Percentiles rank a stretch among this genome's conserved stretches.
These are phyloP conservation scores for Zea luxurians DNA, from an alignment of 176 grass and related monocot species.

Conservation along the genomic window DNA sequence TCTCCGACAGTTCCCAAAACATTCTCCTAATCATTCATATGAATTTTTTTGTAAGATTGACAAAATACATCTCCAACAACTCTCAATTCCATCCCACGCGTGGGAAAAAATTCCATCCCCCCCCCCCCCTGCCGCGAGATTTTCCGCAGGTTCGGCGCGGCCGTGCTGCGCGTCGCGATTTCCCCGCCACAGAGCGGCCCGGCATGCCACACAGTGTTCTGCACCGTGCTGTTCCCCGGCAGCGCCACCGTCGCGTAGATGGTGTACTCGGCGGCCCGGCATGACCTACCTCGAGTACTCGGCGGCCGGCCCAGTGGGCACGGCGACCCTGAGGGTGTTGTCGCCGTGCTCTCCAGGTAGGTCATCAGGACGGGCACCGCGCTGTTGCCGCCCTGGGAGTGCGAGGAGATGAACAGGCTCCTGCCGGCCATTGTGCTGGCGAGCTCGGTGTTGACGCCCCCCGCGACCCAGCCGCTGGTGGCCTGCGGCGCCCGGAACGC, in stretches of 20 bases:
- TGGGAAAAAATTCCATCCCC: too few relatives aligned
- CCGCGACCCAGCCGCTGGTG: slow-evolving; percentile 51
- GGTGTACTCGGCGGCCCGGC: slow-evolving; percentile 63
- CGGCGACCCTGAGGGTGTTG: slow-evolving; percentile 27
- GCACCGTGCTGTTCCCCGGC: slow-evolving; percentile 49
- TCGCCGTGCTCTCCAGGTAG: slow-evolving; percentile 24
- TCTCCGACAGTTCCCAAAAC: too few relatives aligned
- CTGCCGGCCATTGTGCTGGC: slow-evolving; percentile 42
- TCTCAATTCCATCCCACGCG: too few relatives aligned
- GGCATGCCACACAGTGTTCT: slow-evolving; percentile 76
- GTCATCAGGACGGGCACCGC: slow-evolving; percentile 43
- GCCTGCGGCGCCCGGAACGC: slow-evolving; percentile 58
- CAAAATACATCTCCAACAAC: too few relatives aligned
- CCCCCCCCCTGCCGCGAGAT: too few relatives aligned
- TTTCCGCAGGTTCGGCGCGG: slow-evolving; percentile 16
- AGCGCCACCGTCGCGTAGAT: slow-evolving; percentile 68
- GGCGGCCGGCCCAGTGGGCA: slow-evolving; percentile 32
- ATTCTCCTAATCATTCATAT: too few relatives aligned
- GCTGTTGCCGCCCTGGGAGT: slow-evolving; percentile 32
- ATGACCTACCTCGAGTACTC: slow-evolving; percentile 58
- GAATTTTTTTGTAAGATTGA: too few relatives aligned
- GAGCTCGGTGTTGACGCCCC: slow-evolving; percentile 65
- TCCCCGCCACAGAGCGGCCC: slow-evolving; percentile 27
- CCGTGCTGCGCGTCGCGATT: slow-evolving; percentile 28
- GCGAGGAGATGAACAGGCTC: slow-evolving; percentile 51